Evolutionary conservation across 2,329 filamentous ascomycete species (phyloP).

Genomic region (Elsinoe australis): DNA sequence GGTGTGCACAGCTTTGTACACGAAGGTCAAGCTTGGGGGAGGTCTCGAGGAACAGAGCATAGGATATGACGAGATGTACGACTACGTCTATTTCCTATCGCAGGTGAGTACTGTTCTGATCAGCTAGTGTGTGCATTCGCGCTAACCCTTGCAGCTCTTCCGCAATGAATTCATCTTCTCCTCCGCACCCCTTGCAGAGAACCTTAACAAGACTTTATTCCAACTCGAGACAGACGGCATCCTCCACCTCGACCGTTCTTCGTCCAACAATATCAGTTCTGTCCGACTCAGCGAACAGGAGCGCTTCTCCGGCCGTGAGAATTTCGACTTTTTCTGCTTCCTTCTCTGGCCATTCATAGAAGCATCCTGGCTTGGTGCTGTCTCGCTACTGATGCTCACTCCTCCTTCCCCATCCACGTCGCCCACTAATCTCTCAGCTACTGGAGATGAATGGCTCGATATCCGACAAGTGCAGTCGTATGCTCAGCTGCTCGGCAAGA

Average conservation of each 20-base stretch:
- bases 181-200: slow-evolving; percentile 70
- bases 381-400: slow-evolving; percentile 78
- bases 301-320: slow-evolving; percentile 72
- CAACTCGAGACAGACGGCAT: slow-evolving; percentile 73
- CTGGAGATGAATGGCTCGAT: slow-evolving; percentile 65
- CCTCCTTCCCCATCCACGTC: slow-evolving; percentile 47
- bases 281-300: slow-evolving; percentile 72
- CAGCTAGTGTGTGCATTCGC: not conserved
- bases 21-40: slow-evolving; percentile 81
- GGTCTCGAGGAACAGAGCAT: slow-evolving; percentile 74
- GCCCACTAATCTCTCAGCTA: slow-evolving; percentile 27
- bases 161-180: slow-evolving; percentile 96
- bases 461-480: slow-evolving; percentile 69
- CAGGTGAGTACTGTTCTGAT: slow-evolving; percentile 37
- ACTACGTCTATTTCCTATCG: slow-evolving; percentile 82
- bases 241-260: slow-evolving; percentile 56
- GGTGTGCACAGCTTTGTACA: slow-evolving; percentile 86
- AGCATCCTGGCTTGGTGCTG: slow-evolving; percentile 81
- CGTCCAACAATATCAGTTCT: slow-evolving; percentile 51
- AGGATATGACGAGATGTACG: slow-evolving; percentile 60
- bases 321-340: slow-evolving; percentile 98
- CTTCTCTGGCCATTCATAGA: slow-evolving; percentile 98
- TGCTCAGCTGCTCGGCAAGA: slow-evolving; percentile 77
- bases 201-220: slow-evolving; percentile 70
- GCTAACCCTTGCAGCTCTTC: slow-evolving; percentile 56